A percentile compares a stretch with the other conserved stretches of the same genome.
Conservation (phyloP, 1,139 yeast species). For the Wickerhamomyces sp. region DNA sequence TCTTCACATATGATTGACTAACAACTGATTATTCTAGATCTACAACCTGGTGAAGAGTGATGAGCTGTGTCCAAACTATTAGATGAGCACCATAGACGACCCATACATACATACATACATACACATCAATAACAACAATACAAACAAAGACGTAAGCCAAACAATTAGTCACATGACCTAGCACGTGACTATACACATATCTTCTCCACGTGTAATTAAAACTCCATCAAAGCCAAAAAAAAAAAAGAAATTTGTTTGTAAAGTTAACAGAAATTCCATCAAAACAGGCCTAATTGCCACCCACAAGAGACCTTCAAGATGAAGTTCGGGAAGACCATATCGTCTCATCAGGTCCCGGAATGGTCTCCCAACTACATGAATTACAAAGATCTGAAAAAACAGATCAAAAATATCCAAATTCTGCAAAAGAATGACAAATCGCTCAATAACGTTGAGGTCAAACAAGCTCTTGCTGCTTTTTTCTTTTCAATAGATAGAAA, state of each 20-base stretch:
- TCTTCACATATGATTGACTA: neutral
- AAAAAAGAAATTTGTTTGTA: neutral
- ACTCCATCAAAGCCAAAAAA: no score
- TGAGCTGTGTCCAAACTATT: conserved; percentile 55
- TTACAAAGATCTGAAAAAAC: conserved; percentile 79
- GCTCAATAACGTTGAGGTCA: conserved; percentile 35
- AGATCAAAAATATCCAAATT: conserved; percentile 51
- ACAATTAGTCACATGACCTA: neutral
- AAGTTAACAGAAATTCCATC: neutral
- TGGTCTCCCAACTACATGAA: conserved; percentile 80
- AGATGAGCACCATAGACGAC: conserved; percentile 2
- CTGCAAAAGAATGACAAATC: conserved; percentile 24
- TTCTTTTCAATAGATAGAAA: conserved; percentile 78
- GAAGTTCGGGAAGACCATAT: conserved; percentile 33
- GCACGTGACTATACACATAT: no score
- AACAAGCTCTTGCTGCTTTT: conserved; percentile 53
- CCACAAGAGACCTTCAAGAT: conserved; percentile 3
- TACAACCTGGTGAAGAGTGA: conserved; percentile 54
- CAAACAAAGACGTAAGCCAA: no score
- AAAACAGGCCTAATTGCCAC: neutral
- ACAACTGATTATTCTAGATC: conserved; percentile 26
- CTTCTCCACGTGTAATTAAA: neutral
- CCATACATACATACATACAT: no score
- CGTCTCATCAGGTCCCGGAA: conserved; percentile 88
- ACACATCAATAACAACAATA: no score